Evolutionary conservation across 2,329 filamentous ascomycete genomes (phyloP).

Genomic region (Fusarium anguioides): DNA sequence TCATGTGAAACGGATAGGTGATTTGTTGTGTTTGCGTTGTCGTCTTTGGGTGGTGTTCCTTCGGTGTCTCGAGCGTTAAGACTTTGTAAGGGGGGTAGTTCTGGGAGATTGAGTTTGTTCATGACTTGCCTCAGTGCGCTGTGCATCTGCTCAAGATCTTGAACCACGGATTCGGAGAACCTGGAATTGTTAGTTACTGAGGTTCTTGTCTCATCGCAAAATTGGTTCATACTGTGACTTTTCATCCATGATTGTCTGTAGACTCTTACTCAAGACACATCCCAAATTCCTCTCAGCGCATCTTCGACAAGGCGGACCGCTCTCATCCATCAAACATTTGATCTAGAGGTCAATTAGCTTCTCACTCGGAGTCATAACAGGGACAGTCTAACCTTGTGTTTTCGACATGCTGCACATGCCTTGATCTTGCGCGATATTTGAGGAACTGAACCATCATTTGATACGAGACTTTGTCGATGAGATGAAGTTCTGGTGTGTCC

Average conservation of each 20-base stretch:
- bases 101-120: slow-evolving; percentile 41
- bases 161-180: slow-evolving; percentile 36
- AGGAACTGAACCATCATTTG: slow-evolving; percentile 40
- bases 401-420: slow-evolving; percentile 55
- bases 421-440: slow-evolving; percentile 55
- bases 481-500: slow-evolving; percentile 30
- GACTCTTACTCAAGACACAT: slow-evolving; percentile 55
- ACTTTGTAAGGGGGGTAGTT: slow-evolving; percentile 39
- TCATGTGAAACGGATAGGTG: slow-evolving; percentile 26
- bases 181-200: background rate
- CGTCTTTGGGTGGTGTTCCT: slow-evolving; percentile 41
- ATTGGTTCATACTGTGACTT: slow-evolving; percentile 48
- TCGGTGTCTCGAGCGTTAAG: slow-evolving; percentile 38
- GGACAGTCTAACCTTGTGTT: slow-evolving; percentile 51
- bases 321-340: slow-evolving; percentile 56
- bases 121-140: slow-evolving; percentile 41
- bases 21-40: slow-evolving; percentile 14
- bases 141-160: slow-evolving; percentile 45
- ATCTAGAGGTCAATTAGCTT: slow-evolving; percentile 45
- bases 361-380: accelerated
- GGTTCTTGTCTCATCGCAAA: background rate
- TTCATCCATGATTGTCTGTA: slow-evolving; percentile 57
- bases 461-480: slow-evolving; percentile 32
- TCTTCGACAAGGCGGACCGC: slow-evolving; percentile 53
- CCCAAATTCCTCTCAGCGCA: slow-evolving; percentile 52